These are phyloP conservation scores for Talaromyces borbonicus DNA, from an alignment of 495 filamentous ascomycete genomes.

Conservation along the genomic window DNA sequence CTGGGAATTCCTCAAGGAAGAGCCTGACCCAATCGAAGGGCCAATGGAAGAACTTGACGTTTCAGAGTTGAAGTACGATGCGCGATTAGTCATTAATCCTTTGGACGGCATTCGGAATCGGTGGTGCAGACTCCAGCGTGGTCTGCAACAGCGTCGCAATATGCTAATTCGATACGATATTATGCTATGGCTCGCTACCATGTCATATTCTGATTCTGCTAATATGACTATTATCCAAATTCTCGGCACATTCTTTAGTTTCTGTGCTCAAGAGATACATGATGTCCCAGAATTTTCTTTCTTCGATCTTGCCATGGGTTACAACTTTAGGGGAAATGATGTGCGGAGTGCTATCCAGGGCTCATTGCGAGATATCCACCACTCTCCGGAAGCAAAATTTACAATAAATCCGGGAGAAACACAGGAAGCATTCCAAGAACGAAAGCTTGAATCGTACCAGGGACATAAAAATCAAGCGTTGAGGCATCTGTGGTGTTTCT, in stretches of 20 bases:
- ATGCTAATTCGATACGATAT: constrained; percentile 23
- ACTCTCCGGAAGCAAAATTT: too few species aligned
- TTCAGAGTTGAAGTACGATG: constrained; percentile 12
- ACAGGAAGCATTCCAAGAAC: constrained; percentile 1
- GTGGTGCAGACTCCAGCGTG: constrained; percentile 28
- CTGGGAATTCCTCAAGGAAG: constrained; percentile 10
- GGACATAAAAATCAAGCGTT: background rate
- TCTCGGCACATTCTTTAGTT: constrained; percentile 25
- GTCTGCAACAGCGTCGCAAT: constrained; percentile 11
- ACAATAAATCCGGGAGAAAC: background rate
- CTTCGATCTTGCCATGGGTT: constrained; percentile 5
- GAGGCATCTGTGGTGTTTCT: background rate
- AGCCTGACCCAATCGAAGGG: constrained; percentile 1
- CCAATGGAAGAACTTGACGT: constrained; percentile 8
- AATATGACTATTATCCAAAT: constrained; percentile 25
- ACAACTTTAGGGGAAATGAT: background rate
- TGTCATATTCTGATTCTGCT: constrained; percentile 21
- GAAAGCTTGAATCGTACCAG: constrained; percentile 9
- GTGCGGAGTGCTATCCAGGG: background rate
- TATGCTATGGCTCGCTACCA: constrained; percentile 37
- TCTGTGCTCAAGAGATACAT: constrained; percentile 14
- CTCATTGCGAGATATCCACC: too few species aligned
- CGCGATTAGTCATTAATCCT: constrained; percentile 10
- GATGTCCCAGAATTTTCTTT: constrained; percentile 3
- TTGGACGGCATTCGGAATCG: constrained; percentile 12